Evolutionary conservation across 495 filamentous ascomycete species (phyloP).

Genomic region (Xylaria scruposa): DNA sequence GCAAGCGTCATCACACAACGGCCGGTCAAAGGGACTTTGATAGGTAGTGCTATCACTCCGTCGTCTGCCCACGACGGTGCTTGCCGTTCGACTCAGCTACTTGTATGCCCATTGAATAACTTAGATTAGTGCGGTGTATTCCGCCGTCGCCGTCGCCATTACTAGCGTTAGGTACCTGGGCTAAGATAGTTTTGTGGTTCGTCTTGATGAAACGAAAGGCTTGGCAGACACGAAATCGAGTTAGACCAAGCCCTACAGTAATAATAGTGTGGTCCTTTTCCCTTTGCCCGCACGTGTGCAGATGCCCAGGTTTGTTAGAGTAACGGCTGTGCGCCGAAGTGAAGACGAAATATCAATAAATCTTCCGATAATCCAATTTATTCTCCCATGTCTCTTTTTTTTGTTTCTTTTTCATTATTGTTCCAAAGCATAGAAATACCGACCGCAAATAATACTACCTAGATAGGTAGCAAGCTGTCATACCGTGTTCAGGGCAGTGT

Average conservation of each 20-base stretch:
- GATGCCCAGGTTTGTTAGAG: slow-evolving; percentile 21
- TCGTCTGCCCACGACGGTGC: slow-evolving; percentile 7
- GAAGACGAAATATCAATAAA: neutral
- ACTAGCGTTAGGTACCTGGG: slow-evolving; percentile 10
- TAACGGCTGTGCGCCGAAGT: slow-evolving; percentile 9
- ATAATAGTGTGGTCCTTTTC: slow-evolving; percentile 21
- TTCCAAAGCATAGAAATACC: neutral
- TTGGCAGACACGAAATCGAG: slow-evolving; percentile 12
- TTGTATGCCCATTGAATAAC: neutral
- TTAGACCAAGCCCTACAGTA: slow-evolving; percentile 26
- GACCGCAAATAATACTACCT: neutral
- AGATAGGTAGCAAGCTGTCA: neutral
- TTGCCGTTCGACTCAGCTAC: slow-evolving; percentile 16
- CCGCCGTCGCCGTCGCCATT: neutral
- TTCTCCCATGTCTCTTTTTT: neutral
- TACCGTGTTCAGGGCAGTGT: slow-evolving; percentile 1
- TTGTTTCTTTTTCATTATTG: neutral
- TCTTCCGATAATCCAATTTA: neutral
- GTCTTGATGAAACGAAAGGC: slow-evolving; percentile 5
- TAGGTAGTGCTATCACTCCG: neutral
- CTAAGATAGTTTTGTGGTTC: slow-evolving; percentile 20
- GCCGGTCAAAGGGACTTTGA: neutral
- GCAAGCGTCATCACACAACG: slow-evolving; percentile 17
- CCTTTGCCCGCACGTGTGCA: slow-evolving; percentile 26
- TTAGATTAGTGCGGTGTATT: neutral